A percentile compares a stretch with the other conserved stretches of the same genome.
These are phyloP conservation scores for Kernera saxatilis DNA, from an alignment of 345 rosid genomes.

Conservation along the genomic window DNA sequence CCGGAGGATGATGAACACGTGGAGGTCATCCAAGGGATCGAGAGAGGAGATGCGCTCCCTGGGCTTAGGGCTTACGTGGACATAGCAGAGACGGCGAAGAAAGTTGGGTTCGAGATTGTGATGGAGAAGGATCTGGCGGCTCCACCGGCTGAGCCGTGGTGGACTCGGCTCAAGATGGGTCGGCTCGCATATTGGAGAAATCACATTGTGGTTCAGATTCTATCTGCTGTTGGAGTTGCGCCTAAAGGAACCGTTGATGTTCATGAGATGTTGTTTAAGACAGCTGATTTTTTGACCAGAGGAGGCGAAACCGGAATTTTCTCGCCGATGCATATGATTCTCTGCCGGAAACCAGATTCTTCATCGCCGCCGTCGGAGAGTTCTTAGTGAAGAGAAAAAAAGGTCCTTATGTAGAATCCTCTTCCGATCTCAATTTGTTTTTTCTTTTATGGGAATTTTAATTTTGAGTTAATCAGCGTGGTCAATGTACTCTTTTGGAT, in stretches of 20 bases:
- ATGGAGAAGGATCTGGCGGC: constrained; percentile 83
- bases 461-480: background rate
- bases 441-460: background rate
- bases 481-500: constrained; percentile 16
- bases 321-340: constrained; percentile 95
- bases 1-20: constrained; percentile 53
- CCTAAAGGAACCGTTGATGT: constrained; percentile 98
- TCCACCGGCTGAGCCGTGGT: constrained; percentile 87
- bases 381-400: constrained; percentile 23
- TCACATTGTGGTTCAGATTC: constrained; percentile 62
- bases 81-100: constrained; percentile 59
- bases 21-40: constrained; percentile 84
- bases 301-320: constrained; percentile 90
- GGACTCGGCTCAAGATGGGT: constrained; percentile 89
- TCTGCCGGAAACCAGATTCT: constrained; percentile 79
- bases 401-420: background rate
- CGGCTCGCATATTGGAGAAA: constrained; percentile 94
- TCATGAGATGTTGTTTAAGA: constrained; percentile 84
- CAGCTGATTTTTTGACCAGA: constrained; percentile 73
- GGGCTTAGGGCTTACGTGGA: constrained; percentile 68
- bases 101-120: constrained; percentile 80
- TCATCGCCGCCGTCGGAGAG: constrained; percentile 57
- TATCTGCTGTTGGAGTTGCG: constrained; percentile 71
- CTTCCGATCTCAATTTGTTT: constrained; percentile 12
- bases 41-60: constrained; percentile 87